Conservation (phyloP, 345 rosid species). For the Litchi chinensis region DNA sequence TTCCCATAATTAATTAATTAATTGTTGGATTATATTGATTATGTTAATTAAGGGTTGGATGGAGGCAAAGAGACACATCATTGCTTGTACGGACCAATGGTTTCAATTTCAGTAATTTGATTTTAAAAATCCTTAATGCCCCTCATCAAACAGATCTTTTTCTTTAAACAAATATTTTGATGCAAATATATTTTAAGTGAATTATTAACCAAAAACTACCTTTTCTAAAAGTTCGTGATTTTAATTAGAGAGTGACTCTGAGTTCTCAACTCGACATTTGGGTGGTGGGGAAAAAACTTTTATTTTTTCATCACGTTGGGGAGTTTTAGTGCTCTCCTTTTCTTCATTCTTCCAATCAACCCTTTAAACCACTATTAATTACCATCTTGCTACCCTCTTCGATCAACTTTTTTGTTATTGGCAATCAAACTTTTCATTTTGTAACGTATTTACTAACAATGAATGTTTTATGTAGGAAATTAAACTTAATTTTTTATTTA, state of each 20-base stretch:
- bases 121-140: background rate
- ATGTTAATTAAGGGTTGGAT: background rate
- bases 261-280: conserved; percentile 38
- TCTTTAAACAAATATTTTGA: background rate
- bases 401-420: too few species aligned
- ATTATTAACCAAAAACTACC: conserved; percentile 3
- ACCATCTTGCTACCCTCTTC: background rate
- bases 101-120: background rate
- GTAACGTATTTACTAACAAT: too few species aligned
- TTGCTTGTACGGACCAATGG: conserved; percentile 28
- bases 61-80: conserved; percentile 30
- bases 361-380: background rate
- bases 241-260: background rate
- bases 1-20: background rate
- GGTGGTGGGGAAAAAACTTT: conserved; percentile 18
- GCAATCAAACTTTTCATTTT: too few species aligned
- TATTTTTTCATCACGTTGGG: background rate
- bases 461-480: too few species aligned
- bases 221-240: conserved; percentile 15
- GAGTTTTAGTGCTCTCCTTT: background rate
- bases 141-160: too few species aligned
- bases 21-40: background rate
- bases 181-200: conserved; percentile 2
- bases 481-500: too few species aligned
- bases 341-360: background rate